A percentile compares a stretch with the other conserved stretches of the same genome.
These are phyloP conservation scores for Millerozyma acaciae DNA, from an alignment of 805 yeast species.

Conservation along the genomic window DNA sequence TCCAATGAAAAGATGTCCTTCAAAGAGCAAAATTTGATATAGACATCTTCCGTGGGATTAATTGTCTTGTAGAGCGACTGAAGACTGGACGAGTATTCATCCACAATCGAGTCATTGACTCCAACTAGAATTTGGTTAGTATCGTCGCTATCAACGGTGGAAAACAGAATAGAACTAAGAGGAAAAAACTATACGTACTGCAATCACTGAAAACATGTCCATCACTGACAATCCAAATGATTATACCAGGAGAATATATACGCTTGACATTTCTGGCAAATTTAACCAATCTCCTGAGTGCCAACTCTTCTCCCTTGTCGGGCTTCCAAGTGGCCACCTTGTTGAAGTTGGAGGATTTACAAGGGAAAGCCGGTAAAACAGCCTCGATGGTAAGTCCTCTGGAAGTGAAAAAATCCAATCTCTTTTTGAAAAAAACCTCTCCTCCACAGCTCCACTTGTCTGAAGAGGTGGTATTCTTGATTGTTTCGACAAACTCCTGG, in stretches of 20 bases:
- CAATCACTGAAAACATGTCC: conserved; percentile 67
- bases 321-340: conserved; percentile 50
- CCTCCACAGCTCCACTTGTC: conserved; percentile 53
- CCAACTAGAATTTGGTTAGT: conserved; percentile 36
- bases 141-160: too few species aligned
- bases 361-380: conserved; percentile 62
- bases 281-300: conserved; percentile 26
- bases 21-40: conserved; percentile 31
- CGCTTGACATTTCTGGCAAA: conserved; percentile 25
- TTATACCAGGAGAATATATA: conserved; percentile 53
- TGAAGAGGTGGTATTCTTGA: conserved; percentile 44
- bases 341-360: conserved; percentile 54
- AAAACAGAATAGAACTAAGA: conserved; percentile 1
- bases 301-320: conserved; percentile 48
- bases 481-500: conserved; percentile 40
- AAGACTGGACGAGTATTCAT: conserved; percentile 42
- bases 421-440: conserved; percentile 36
- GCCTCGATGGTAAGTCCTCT: conserved; percentile 48
- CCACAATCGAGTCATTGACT: conserved; percentile 54
- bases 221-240: conserved; percentile 55
- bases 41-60: conserved; percentile 22
- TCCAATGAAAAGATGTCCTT: conserved; percentile 30
- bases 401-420: conserved; percentile 46
- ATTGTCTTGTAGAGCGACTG: conserved; percentile 38
- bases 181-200: conserved; percentile 10